phyloP scores from a whole-genome alignment of 345 rosid species.

The Ricinus communis region DNA sequence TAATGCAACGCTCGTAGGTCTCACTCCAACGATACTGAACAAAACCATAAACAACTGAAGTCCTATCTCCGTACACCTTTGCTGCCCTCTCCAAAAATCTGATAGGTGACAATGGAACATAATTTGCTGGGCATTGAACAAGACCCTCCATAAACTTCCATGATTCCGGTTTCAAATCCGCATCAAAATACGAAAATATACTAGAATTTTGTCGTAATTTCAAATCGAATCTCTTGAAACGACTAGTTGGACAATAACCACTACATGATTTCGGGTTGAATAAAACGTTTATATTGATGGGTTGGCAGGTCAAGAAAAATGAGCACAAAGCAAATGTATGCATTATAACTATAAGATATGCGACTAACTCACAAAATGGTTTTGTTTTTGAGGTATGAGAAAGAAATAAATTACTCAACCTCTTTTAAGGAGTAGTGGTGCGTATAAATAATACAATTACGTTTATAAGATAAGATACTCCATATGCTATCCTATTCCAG shows the following conservation, averaged over 20 bases:
- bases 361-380: no score
- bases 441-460: no score
- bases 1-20: slow-evolving; percentile 61
- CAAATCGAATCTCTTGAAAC: background rate
- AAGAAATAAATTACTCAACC: no score
- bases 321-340: no score
- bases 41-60: slow-evolving; percentile 57
- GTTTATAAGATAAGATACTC: no score
- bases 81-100: slow-evolving; percentile 76
- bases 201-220: slow-evolving; percentile 2
- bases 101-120: slow-evolving; percentile 62
- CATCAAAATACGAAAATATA: slow-evolving; percentile 13
- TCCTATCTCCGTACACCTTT: slow-evolving; percentile 55
- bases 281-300: slow-evolving; percentile 23
- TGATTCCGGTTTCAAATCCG: slow-evolving; percentile 34
- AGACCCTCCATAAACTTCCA: slow-evolving; percentile 63
- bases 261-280: slow-evolving; percentile 15
- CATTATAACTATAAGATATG: no score
- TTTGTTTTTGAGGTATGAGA: no score
- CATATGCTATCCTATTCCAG: no score
- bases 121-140: slow-evolving; percentile 58
- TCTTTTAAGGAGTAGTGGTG: no score
- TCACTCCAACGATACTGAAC: slow-evolving; percentile 54
- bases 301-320: no score
- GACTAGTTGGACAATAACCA: background rate